A percentile compares a stretch with the other conserved stretches of the same genome.
phyloP scores from a whole-genome alignment of 1,284 basidiomycete genomes.

The Ganoderma sp. region DNA sequence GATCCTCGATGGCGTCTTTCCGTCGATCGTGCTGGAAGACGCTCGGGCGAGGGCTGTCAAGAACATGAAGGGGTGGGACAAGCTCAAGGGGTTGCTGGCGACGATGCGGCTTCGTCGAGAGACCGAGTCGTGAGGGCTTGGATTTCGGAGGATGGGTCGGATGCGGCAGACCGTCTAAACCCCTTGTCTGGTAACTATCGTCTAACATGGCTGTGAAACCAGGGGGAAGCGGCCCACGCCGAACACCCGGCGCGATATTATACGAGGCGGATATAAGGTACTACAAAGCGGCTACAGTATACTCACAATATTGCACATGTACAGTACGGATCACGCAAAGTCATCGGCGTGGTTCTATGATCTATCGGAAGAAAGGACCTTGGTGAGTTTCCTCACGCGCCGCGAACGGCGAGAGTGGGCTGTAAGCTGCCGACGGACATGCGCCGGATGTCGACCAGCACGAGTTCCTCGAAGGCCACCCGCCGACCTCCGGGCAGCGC shows the following conservation, averaged over 20 bases:
- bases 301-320: neutral
- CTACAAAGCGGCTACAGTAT: neutral
- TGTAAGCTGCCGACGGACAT: neutral
- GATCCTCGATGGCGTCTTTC: neutral
- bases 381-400: neutral
- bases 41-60: neutral
- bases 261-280: neutral
- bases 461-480: neutral
- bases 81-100: neutral
- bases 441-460: neutral
- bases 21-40: neutral
- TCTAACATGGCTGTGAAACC: neutral
- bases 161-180: too few relatives aligned
- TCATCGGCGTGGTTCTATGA: neutral
- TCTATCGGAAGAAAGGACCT: neutral
- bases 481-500: neutral
- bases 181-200: too few relatives aligned
- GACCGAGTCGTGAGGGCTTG: neutral
- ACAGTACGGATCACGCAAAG: neutral
- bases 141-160: too few relatives aligned
- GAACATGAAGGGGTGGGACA: neutral
- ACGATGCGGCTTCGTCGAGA: neutral
- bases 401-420: neutral
- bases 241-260: neutral
- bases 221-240: neutral